Evolutionary conservation across 805 yeast genomes (phyloP).

Genomic region (Candida silvicultrix): DNA sequence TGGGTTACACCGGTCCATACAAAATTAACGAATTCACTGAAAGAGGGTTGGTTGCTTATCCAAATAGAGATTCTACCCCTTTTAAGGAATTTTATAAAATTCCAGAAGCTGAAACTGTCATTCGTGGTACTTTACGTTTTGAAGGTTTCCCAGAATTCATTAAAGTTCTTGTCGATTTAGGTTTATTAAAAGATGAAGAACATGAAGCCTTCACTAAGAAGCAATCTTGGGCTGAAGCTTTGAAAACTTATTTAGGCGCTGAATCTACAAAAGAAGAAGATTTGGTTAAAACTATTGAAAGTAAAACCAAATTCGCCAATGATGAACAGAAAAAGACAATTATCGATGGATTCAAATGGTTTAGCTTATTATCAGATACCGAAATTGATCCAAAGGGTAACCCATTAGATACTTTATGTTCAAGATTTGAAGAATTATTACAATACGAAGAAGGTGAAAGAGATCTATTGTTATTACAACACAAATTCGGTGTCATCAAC

Average conservation of each 20-base stretch:
- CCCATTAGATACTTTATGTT: slow-evolving; percentile 94
- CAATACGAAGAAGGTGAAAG: slow-evolving; percentile 95
- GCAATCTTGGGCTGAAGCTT: slow-evolving; percentile 84
- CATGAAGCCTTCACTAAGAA: slow-evolving; percentile 49
- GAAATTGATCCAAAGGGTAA: slow-evolving; percentile 83
- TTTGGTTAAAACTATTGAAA: slow-evolving; percentile 66
- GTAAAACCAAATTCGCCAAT: slow-evolving; percentile 74
- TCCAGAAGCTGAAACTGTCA: slow-evolving; percentile 95
- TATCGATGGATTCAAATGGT: slow-evolving; percentile 85
- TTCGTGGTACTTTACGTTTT: slow-evolving; percentile 95
- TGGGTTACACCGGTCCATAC: slow-evolving; percentile 94
- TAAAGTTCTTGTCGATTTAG: slow-evolving; percentile 90
- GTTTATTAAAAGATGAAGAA: slow-evolving; percentile 79
- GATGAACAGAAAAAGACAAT: slow-evolving; percentile 83
- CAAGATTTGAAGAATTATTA: slow-evolving; percentile 91
- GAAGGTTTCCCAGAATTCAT: slow-evolving; percentile 99
- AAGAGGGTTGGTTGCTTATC: slow-evolving; percentile 72
- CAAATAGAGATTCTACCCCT: slow-evolving; percentile 95
- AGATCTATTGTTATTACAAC: slow-evolving; percentile 92
- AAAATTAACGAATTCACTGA: slow-evolving; percentile 88
- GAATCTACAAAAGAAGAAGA: slow-evolving; percentile 64
- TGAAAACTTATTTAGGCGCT: slow-evolving; percentile 71
- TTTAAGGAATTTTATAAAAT: slow-evolving; percentile 88
- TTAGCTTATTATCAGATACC: slow-evolving; percentile 80
- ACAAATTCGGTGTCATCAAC: slow-evolving; percentile 96